Conservation (phyloP, 805 yeast species). For the Dipodascus albidus region DNA sequence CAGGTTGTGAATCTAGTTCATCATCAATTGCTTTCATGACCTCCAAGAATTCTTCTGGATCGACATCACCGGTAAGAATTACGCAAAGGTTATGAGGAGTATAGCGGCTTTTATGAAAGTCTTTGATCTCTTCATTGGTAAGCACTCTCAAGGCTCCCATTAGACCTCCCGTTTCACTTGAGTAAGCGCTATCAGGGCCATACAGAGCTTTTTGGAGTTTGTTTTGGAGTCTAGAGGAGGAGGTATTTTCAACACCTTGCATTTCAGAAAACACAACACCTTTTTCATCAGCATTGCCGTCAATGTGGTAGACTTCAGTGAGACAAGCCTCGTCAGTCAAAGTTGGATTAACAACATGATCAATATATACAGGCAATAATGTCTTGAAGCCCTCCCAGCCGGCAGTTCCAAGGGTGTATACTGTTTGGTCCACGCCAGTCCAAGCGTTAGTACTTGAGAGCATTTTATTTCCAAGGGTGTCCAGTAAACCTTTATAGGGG, state of each 20-base stretch:
- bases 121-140: constrained; percentile 59
- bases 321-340: constrained; percentile 81
- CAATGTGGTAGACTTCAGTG: constrained; percentile 92
- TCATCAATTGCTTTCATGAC: constrained; percentile 53
- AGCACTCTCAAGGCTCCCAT: constrained; percentile 64
- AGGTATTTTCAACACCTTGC: constrained; percentile 82
- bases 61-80: constrained; percentile 76
- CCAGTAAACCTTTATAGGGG: constrained; percentile 87
- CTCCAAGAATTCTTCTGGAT: constrained; percentile 55
- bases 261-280: constrained; percentile 97
- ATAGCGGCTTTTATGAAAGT: constrained; percentile 62
- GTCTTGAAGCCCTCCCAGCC: constrained; percentile 92
- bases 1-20: constrained; percentile 32
- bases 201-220: constrained; percentile 28
- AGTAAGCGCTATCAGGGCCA: constrained; percentile 61
- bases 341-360: constrained; percentile 77
- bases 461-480: constrained; percentile 72
- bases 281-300: constrained; percentile 80
- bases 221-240: constrained; percentile 54
- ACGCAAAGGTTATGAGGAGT: constrained; percentile 77
- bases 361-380: constrained; percentile 79
- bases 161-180: constrained; percentile 90
- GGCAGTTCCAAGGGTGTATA: constrained; percentile 80
- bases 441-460: constrained; percentile 90
- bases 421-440: constrained; percentile 95